phyloP scores from a whole-genome alignment of 2,329 filamentous ascomycete genomes.

The Diaporthe velutina region DNA sequence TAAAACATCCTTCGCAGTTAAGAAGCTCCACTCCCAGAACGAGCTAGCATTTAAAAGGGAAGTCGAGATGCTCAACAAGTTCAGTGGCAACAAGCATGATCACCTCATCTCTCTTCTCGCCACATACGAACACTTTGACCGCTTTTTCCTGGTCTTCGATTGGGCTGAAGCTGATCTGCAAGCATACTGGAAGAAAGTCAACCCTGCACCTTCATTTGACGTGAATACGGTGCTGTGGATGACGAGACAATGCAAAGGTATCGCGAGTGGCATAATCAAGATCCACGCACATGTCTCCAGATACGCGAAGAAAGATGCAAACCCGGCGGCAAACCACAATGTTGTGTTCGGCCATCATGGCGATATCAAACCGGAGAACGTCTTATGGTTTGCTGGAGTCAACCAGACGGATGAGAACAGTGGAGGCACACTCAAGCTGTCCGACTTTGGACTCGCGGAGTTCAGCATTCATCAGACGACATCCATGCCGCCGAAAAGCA shows the following conservation, averaged over 20 bases:
- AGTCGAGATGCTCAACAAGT: slow-evolving; percentile 40
- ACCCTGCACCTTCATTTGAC: not conserved
- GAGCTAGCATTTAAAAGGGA: slow-evolving; percentile 37
- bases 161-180: slow-evolving; percentile 41
- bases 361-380: slow-evolving; percentile 32
- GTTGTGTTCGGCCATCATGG: slow-evolving; percentile 27
- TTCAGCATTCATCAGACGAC: not conserved
- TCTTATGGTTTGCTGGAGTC: slow-evolving; percentile 4
- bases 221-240: slow-evolving; percentile 33
- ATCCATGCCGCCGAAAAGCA: not conserved
- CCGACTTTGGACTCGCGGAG: slow-evolving; percentile 23
- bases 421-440: not conserved
- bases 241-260: slow-evolving; percentile 37
- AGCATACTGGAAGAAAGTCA: slow-evolving; percentile 30
- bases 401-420: not conserved
- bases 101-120: slow-evolving; percentile 42
- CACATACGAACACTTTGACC: slow-evolving; percentile 36
- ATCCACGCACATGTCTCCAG: slow-evolving; percentile 37
- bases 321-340: not conserved
- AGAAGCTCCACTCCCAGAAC: slow-evolving; percentile 32
- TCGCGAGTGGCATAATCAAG: slow-evolving; percentile 36
- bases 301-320: not conserved
- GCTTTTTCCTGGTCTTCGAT: slow-evolving; percentile 41
- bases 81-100: slow-evolving; percentile 37
- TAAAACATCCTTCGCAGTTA: slow-evolving; percentile 32